Evolutionary conservation across 2,329 filamentous ascomycete species (phyloP).

Genomic region (Onygenales sp.): DNA sequence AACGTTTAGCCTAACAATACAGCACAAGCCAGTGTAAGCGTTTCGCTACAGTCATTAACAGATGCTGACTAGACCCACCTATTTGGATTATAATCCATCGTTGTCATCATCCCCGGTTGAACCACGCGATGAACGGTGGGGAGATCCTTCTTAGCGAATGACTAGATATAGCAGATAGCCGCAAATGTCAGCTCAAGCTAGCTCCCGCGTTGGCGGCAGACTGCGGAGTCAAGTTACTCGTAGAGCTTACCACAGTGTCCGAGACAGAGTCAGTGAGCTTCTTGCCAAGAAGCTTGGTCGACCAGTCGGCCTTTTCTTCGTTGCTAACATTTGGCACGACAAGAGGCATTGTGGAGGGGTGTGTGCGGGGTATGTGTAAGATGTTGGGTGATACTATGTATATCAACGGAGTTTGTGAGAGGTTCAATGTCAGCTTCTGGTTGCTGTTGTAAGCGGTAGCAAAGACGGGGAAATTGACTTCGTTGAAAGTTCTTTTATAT

Average conservation of each 20-base stretch:
- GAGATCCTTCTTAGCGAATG: slow-evolving; percentile 38
- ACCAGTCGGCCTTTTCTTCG: slow-evolving; percentile 32
- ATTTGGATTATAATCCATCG: slow-evolving; percentile 34
- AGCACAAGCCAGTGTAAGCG: neutral
- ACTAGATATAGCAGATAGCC: slow-evolving; percentile 15
- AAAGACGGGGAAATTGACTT: too few species aligned
- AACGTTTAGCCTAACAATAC: slow-evolving; percentile 30
- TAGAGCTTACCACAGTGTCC: slow-evolving; percentile 19
- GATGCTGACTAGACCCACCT: slow-evolving; percentile 20
- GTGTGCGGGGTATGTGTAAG: neutral
- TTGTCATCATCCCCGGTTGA: slow-evolving; percentile 27
- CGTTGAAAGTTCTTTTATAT: too few species aligned
- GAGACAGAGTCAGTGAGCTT: slow-evolving; percentile 29
- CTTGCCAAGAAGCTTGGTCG: slow-evolving; percentile 38
- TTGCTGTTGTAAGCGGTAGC: too few species aligned
- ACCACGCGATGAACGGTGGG: slow-evolving; percentile 36
- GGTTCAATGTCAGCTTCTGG: too few species aligned
- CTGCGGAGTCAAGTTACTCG: neutral
- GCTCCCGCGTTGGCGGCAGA: too few species aligned
- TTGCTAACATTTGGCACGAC: slow-evolving; percentile 35
- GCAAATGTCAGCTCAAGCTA: too few species aligned
- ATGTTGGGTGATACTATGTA: neutral
- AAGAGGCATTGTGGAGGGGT: slow-evolving; percentile 34
- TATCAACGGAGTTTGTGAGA: too few species aligned
- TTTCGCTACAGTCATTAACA: neutral